phyloP scores from a whole-genome alignment of 2,329 filamentous ascomycete species.

The Clarireedia paspali region DNA sequence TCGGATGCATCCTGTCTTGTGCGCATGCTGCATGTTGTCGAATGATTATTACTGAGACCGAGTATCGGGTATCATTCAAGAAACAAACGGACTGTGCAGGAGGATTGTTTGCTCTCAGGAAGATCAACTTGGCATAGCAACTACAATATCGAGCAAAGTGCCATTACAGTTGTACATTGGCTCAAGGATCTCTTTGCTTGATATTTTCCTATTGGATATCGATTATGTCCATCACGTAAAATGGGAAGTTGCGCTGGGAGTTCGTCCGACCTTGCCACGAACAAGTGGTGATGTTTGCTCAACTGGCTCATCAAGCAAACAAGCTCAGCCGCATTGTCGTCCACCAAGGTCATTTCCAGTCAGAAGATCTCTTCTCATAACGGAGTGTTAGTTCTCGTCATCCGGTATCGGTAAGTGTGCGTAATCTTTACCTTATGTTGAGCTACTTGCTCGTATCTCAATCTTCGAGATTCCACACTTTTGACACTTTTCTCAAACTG shows the following conservation, averaged over 20 bases:
- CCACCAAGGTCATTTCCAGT: not conserved
- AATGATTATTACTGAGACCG: no score
- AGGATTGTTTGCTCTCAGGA: no score
- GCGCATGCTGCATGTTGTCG: no score
- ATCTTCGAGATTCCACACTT: not conserved
- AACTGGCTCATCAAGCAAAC: not conserved
- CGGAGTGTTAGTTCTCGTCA: not conserved
- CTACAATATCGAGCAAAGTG: not conserved
- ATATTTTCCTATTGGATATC: not conserved
- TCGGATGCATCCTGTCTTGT: no score
- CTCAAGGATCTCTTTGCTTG: not conserved
- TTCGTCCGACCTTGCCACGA: not conserved
- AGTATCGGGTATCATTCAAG: no score
- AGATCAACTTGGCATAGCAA: not conserved
- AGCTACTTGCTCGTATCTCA: not conserved
- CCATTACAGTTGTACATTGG: not conserved
- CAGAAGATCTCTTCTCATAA: constrained; percentile 3
- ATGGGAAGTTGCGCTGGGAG: not conserved
- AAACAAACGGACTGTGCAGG: no score
- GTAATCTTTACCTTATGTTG: not conserved
- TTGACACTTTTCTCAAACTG: no score
- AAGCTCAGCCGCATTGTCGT: not conserved
- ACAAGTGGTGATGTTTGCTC: constrained; percentile 1
- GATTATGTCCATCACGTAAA: not conserved
- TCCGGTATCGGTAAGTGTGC: constrained; percentile 4